These are phyloP conservation scores for Suillus alpinus DNA, from an alignment of 768 basidiomycete genomes.

Conservation along the genomic window DNA sequence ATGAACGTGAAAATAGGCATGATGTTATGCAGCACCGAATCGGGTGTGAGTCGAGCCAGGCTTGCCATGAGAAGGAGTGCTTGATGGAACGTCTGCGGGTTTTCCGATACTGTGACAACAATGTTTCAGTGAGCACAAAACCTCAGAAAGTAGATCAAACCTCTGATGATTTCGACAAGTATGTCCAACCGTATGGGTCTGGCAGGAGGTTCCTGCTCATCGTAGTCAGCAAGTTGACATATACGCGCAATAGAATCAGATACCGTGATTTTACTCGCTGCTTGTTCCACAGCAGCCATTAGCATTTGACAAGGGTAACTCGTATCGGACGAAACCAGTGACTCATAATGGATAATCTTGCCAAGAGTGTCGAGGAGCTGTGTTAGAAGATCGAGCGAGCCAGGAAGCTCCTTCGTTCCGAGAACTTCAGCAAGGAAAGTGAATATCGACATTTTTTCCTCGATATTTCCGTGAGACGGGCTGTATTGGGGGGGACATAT, in stretches of 20 bases:
- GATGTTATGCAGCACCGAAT: constrained; percentile 88
- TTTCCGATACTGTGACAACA: constrained; percentile 62
- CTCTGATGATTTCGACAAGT: constrained; percentile 82
- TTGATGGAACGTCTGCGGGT: constrained; percentile 94
- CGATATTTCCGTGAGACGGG: constrained; percentile 26
- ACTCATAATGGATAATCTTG: constrained; percentile 55
- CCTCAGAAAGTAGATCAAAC: constrained; percentile 34
- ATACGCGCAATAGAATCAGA: constrained; percentile 13
- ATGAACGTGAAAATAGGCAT: constrained; percentile 99
- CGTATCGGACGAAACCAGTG: constrained; percentile 58
- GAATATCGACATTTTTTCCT: constrained; percentile 45
- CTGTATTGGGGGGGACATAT: background rate
- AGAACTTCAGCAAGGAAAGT: constrained; percentile 69
- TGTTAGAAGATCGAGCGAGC: constrained; percentile 69
- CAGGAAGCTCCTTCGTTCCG: constrained; percentile 59
- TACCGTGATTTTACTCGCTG: constrained; percentile 56
- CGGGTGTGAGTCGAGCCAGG: constrained; percentile 80
- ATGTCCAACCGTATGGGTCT: constrained; percentile 76
- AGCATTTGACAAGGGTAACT: constrained; percentile 81
- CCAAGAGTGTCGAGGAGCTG: constrained; percentile 71
- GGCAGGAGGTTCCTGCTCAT: constrained; percentile 50
- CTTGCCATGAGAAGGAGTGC: constrained; percentile 85
- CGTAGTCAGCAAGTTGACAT: constrained; percentile 1
- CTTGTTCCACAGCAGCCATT: constrained; percentile 75
- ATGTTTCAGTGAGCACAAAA: constrained; percentile 2